These are phyloP conservation scores for Acidomyces sp. DNA, from an alignment of 495 filamentous ascomycete genomes.

Conservation along the genomic window DNA sequence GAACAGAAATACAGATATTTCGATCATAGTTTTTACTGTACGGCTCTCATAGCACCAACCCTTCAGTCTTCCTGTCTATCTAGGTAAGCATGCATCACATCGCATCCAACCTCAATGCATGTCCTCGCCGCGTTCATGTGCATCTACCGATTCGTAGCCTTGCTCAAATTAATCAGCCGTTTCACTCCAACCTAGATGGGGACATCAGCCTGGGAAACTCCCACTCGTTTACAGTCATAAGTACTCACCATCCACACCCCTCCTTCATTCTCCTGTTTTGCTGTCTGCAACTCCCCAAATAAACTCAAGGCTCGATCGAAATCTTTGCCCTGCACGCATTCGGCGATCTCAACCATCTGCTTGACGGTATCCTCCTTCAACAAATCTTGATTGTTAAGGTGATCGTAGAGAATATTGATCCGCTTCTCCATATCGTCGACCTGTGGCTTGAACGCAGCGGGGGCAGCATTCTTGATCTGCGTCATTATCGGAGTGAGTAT, in stretches of 20 bases:
- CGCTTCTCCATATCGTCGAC: conserved; percentile 88
- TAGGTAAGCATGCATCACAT: too few relatives aligned
- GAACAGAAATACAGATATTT: too few relatives aligned
- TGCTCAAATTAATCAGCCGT: conserved; percentile 9
- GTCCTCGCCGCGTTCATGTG: too few relatives aligned
- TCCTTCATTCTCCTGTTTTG: conserved; percentile 65
- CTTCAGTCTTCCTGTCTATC: too few relatives aligned
- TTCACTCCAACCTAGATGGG: conserved; percentile 9
- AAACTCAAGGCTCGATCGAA: conserved; percentile 62
- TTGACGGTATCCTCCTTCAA: conserved; percentile 69
- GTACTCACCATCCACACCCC: conserved; percentile 87
- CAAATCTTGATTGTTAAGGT: conserved; percentile 88
- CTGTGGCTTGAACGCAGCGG: conserved; percentile 65
- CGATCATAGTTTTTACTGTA: too few relatives aligned
- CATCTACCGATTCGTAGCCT: conserved; percentile 6
- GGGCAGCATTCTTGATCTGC: conserved; percentile 70
- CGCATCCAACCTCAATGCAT: too few relatives aligned
- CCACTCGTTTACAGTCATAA: neutral
- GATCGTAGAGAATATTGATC: conserved; percentile 81
- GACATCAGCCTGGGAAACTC: neutral
- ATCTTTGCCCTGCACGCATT: conserved; percentile 54
- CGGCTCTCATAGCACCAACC: too few relatives aligned
- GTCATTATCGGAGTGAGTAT: conserved; percentile 75
- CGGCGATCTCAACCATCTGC: conserved; percentile 52
- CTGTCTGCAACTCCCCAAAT: conserved; percentile 70